Base-by-base conservation (phyloP, 2,329 filamentous ascomycete genomes). In the Myriosclerotinia duriaeana region DNA sequence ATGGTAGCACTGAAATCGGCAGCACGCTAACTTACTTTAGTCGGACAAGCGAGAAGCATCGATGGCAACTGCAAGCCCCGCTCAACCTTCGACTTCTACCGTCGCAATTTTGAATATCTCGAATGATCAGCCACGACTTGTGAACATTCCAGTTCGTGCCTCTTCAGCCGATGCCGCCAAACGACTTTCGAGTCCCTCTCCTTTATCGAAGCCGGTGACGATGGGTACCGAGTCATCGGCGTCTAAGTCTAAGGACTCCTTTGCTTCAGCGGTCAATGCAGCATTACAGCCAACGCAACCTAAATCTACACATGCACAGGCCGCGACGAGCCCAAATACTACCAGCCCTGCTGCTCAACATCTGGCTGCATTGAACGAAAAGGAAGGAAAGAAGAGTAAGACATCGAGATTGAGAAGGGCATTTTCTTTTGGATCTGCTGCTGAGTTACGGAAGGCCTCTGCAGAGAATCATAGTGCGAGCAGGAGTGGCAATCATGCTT, bases 351-450 rank as follows among this genome's bases (percentile, higher is more conserved):
- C 94, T 26, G 89, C 91, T 17, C 89, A 92, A 77, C 92, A 96
- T 66, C 84, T 98, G 50, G 88, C 91, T 55, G 92, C 93, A n/a
- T 83, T 98, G 66, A 94, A 89, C 68, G 90, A 94, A 71, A 94
- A 91, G 76, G 91, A 92, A 64, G 82, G 82, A 38, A 90, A 87
- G 76, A 93, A 92, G 76, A 92, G 89, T 79, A 97, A 97, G 79
- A 91, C 90, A 2, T 93, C 91, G 22, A 85, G 93, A 71, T 82
- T 99, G 68, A 87, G 95, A 65, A 86, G 95, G 72, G 95, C 95
- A 0, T 97, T 99, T 74, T 99, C 95, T 0, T 99, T 99, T 78
- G 93, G 95, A 60, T 98, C 94, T 77, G 92, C 93, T 53, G 92
- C 94, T 11, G 95, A 99, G 76, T 87, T 99, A 58, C 86, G 90